Evolutionary conservation across 2,329 filamentous ascomycete species (phyloP).

Genomic region (Knufia fluminis): DNA sequence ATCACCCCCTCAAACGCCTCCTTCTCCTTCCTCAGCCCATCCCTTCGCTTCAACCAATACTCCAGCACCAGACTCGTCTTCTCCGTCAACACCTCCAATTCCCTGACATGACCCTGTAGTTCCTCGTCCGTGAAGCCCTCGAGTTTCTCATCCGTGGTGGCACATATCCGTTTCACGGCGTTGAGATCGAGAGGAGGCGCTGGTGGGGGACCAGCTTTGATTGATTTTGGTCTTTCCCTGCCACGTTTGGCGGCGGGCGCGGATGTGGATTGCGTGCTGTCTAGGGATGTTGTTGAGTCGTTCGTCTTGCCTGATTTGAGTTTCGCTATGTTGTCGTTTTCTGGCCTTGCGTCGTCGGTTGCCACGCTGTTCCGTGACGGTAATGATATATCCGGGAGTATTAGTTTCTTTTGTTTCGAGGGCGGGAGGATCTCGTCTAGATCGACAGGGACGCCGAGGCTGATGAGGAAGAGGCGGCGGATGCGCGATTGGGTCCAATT

Average conservation of each 20-base stretch:
- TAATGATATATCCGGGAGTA: constrained; percentile 70
- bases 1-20: constrained; percentile 95
- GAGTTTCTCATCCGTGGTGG: constrained; percentile 75
- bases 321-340: constrained; percentile 18
- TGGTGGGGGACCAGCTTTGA: constrained; percentile 42
- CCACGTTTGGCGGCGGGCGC: constrained; percentile 29
- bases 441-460: constrained; percentile 89
- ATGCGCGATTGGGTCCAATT: constrained; percentile 98
- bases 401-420: constrained; percentile 94
- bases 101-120: constrained; percentile 60
- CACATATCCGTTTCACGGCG: constrained; percentile 66
- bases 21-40: constrained; percentile 80
- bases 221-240: constrained; percentile 38
- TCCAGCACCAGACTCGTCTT: constrained; percentile 68
- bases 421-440: constrained; percentile 94
- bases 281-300: constrained; percentile 25
- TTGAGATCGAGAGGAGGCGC: constrained; percentile 71
- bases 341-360: constrained; percentile 35
- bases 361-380: constrained; percentile 47
- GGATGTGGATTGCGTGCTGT: constrained; percentile 24
- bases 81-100: constrained; percentile 59
- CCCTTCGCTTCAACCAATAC: constrained; percentile 78
- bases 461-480: constrained; percentile 87
- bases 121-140: constrained; percentile 70
- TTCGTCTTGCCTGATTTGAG: constrained; percentile 28